Evolutionary conservation across 768 basidiomycete genomes (phyloP).

Genomic region (Dacryopinax primogenitus): DNA sequence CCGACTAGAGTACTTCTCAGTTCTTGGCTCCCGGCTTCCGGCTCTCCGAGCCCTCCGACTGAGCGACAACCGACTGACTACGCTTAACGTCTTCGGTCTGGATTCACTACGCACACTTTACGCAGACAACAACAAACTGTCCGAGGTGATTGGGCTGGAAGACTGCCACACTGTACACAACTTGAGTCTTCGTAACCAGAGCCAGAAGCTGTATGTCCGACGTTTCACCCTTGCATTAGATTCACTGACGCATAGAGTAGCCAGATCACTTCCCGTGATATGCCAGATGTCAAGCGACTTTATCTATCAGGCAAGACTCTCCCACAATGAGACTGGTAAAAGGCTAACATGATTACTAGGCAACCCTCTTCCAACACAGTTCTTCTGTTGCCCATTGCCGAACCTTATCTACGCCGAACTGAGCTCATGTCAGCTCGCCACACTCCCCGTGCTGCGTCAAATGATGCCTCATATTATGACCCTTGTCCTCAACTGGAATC

Average conservation of each 20-base stretch:
- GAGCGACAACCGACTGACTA: conserved; percentile 64
- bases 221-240: conserved; percentile 22
- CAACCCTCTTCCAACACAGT: conserved; percentile 35
- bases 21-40: conserved; percentile 33
- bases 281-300: conserved; percentile 83
- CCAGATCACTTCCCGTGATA: conserved; percentile 31
- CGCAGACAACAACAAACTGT: conserved; percentile 63
- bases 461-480: conserved; percentile 75
- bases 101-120: conserved; percentile 77
- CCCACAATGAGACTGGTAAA: no score
- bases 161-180: conserved; percentile 66
- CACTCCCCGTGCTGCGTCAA: conserved; percentile 52
- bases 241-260: conserved; percentile 15
- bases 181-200: conserved; percentile 83
- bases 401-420: conserved; percentile 85
- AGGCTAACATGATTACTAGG: no score
- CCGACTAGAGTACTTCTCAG: conserved; percentile 39
- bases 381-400: conserved; percentile 59
- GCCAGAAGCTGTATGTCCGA: conserved; percentile 54
- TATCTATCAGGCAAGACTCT: conserved; percentile 75
- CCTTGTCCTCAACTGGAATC: conserved; percentile 96
- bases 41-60: conserved; percentile 71
- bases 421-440: conserved; percentile 69
- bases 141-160: conserved; percentile 27
- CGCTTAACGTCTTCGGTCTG: conserved; percentile 48